A percentile compares a stretch with the other conserved stretches of the same genome.
Evolutionary conservation across 2,329 filamentous ascomycete species (phyloP).

Genomic region (Bipolaris sorokiniana): DNA sequence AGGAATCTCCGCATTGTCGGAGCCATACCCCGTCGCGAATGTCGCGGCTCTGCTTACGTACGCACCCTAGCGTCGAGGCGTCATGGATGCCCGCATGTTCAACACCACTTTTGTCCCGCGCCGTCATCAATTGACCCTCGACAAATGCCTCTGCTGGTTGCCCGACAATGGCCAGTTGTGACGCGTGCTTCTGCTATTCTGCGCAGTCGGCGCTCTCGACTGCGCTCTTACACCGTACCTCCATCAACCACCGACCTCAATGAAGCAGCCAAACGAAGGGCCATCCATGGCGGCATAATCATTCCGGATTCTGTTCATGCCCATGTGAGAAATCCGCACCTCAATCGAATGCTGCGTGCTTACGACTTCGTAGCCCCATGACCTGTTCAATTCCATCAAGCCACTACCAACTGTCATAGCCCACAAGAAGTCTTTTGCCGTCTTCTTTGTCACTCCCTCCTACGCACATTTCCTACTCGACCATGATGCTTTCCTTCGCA

Average conservation of each 20-base stretch:
- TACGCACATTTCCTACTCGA: slow-evolving; percentile 43
- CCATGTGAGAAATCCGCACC: slow-evolving; percentile 22
- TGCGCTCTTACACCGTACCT: slow-evolving; percentile 15
- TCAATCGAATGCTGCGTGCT: slow-evolving; percentile 6
- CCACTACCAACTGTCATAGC: slow-evolving; percentile 14
- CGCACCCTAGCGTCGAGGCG: slow-evolving; percentile 22
- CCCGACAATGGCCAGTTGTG: slow-evolving; percentile 37
- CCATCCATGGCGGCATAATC: slow-evolving; percentile 34
- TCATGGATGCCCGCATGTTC: slow-evolving; percentile 7
- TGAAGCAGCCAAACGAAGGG: not conserved
- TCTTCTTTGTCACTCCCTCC: slow-evolving; percentile 44
- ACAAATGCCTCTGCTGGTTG: slow-evolving; percentile 40
- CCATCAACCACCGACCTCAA: slow-evolving; percentile 1
- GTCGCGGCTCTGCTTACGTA: slow-evolving; percentile 19
- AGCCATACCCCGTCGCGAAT: slow-evolving; percentile 18
- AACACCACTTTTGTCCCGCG: slow-evolving; percentile 8
- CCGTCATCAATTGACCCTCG: slow-evolving; percentile 35
- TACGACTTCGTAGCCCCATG: slow-evolving; percentile 26
- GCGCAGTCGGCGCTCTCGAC: slow-evolving; percentile 8
- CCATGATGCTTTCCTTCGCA: slow-evolving; percentile 32
- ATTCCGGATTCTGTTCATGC: slow-evolving; percentile 33
- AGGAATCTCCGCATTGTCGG: slow-evolving; percentile 13
- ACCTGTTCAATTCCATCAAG: slow-evolving; percentile 33
- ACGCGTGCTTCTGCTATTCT: slow-evolving; percentile 20
- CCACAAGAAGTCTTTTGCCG: slow-evolving; percentile 23